These are phyloP conservation scores for Puccinia brachypodii DNA, from an alignment of 1,284 basidiomycete species.

Conservation along the genomic window DNA sequence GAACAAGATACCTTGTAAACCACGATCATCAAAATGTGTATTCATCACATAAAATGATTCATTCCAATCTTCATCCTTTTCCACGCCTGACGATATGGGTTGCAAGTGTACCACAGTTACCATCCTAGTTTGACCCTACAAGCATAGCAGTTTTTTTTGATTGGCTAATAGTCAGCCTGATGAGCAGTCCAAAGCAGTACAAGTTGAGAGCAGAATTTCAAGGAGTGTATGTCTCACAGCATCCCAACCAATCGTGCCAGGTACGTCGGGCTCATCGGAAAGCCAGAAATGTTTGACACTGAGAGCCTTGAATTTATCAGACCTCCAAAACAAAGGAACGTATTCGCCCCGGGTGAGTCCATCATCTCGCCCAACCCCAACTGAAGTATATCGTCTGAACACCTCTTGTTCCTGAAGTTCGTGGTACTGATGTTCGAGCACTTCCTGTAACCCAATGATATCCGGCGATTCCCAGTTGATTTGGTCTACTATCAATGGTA, in stretches of 20 bases:
- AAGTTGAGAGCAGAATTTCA: not conserved
- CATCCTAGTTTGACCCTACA: conserved; percentile 26
- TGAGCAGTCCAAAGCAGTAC: conserved; percentile 19
- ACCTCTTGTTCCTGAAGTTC: conserved; percentile 49
- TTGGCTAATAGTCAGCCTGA: not conserved
- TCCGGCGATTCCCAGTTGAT: conserved; percentile 51
- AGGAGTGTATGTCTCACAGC: conserved; percentile 45
- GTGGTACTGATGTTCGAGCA: conserved; percentile 48
- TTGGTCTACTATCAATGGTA: conserved; percentile 51
- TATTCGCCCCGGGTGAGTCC: conserved; percentile 51
- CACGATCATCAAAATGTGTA: conserved; percentile 53
- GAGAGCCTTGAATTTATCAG: conserved; percentile 50
- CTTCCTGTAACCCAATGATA: conserved; percentile 52
- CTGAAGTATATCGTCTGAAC: conserved; percentile 24
- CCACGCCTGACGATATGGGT: not conserved
- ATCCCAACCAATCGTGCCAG: conserved; percentile 52
- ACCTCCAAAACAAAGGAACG: conserved; percentile 52
- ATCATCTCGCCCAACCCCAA: conserved; percentile 52
- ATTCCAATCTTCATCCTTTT: not conserved
- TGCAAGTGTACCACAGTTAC: conserved; percentile 16
- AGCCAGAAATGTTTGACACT: conserved; percentile 51
- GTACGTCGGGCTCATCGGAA: conserved; percentile 50
- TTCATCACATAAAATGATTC: conserved; percentile 49
- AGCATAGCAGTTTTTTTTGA: not conserved
- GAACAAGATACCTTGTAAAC: conserved; percentile 18